Percentiles rank a stretch among this genome's conserved stretches.
These are phyloP conservation scores for Citrus sinensis DNA, from an alignment of 345 rosid species.

Conservation along the genomic window DNA sequence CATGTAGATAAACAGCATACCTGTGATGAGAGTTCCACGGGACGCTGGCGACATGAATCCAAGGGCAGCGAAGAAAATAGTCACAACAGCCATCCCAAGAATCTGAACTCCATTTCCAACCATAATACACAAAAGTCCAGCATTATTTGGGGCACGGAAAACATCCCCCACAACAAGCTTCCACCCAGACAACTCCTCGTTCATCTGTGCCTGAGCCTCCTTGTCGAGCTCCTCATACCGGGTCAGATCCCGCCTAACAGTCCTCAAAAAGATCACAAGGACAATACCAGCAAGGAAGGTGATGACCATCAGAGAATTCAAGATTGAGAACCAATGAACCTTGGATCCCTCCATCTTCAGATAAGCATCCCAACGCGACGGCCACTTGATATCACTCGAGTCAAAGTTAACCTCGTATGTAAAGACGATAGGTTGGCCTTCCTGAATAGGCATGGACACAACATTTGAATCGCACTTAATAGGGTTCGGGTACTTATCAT, in stretches of 20 bases:
- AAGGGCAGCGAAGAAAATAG: constrained; percentile 67
- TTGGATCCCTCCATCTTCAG: constrained; percentile 80
- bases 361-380: constrained; percentile 89
- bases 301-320: constrained; percentile 79
- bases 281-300: constrained; percentile 90
- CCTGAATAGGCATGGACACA: constrained; percentile 67
- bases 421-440: constrained; percentile 65
- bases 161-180: constrained; percentile 82
- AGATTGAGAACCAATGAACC: constrained; percentile 90
- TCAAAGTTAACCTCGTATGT: constrained; percentile 74
- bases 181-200: constrained; percentile 86
- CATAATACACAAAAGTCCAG: constrained; percentile 63
- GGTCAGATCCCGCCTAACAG: constrained; percentile 81
- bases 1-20: constrained; percentile 74
- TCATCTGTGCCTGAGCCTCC: constrained; percentile 93
- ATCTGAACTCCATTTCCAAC: constrained; percentile 78
- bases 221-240: constrained; percentile 87
- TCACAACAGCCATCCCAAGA: constrained; percentile 72
- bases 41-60: constrained; percentile 87
- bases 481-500: constrained; percentile 51
- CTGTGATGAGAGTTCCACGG: constrained; percentile 66
- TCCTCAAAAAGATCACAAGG: constrained; percentile 83
- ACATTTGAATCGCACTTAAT: constrained; percentile 71
- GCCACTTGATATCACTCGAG: constrained; percentile 84
- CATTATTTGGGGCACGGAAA: constrained; percentile 55